phyloP scores from a whole-genome alignment of 2,329 filamentous ascomycete genomes.

The Monilinia fructigena region DNA sequence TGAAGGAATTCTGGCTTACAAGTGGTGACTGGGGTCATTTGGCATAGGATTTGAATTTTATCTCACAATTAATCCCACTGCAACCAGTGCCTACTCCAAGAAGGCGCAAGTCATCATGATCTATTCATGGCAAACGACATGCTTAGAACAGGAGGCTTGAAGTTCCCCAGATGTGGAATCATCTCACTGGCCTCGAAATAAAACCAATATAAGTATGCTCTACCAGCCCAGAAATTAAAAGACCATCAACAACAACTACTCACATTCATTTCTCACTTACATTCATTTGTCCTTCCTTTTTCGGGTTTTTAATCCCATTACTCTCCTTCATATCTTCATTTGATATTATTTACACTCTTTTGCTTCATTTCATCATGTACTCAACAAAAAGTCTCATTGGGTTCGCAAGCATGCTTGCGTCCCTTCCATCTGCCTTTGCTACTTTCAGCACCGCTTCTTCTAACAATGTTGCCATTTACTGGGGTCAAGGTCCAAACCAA shows the following conservation, averaged over 20 bases:
- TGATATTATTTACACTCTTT: background rate
- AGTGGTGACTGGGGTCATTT: conserved; percentile 1
- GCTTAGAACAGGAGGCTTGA: background rate
- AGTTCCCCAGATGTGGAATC: background rate
- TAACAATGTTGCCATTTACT: conserved; percentile 62
- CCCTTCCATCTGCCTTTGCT: conserved; percentile 41
- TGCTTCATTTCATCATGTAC: conserved; percentile 22
- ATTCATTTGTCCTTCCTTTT: conserved; percentile 20
- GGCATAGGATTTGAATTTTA: conserved; percentile 19
- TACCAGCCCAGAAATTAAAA: background rate
- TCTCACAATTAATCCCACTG: conserved; percentile 16
- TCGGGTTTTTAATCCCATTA: conserved; percentile 21
- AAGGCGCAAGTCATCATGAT: conserved; percentile 14
- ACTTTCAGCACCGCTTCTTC: conserved; percentile 45
- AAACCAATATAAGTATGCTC: conserved; percentile 21
- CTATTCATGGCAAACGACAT: conserved; percentile 16
- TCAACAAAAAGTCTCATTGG: conserved; percentile 21
- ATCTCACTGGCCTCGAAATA: background rate
- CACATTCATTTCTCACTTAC: conserved; percentile 22
- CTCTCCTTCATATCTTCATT: conserved; percentile 22
- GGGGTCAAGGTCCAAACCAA: conserved; percentile 47
- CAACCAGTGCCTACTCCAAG: conserved; percentile 2
- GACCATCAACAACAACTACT: conserved; percentile 22
- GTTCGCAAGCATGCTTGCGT: conserved; percentile 19
- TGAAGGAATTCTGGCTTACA: conserved; percentile 10